These are phyloP conservation scores for Hortiboletus flavorubellus DNA, from an alignment of 768 basidiomycete species.

Conservation along the genomic window DNA sequence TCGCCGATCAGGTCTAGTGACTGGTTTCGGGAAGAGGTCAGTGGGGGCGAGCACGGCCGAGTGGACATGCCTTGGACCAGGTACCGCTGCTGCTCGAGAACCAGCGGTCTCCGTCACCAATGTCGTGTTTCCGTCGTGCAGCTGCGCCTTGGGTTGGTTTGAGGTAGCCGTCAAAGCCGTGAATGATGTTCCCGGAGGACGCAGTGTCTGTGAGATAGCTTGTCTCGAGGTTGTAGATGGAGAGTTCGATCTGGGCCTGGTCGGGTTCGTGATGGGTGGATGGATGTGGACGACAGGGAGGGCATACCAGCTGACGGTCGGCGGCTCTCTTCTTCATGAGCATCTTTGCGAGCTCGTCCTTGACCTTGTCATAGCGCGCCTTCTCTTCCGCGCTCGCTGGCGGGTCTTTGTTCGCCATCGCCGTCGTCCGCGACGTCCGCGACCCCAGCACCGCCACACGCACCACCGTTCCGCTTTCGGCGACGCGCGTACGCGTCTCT, in stretches of 20 bases:
- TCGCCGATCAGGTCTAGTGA: constrained; percentile 75
- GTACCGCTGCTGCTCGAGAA: constrained; percentile 83
- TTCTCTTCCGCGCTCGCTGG: constrained; percentile 62
- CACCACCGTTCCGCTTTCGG: constrained; percentile 24
- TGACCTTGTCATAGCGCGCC: constrained; percentile 65
- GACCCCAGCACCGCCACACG: not conserved
- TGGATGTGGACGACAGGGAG: not conserved
- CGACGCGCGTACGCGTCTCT: constrained; percentile 21
- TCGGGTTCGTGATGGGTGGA: not conserved
- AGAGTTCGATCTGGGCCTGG: constrained; percentile 73
- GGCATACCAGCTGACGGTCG: constrained; percentile 73
- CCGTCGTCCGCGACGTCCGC: not conserved
- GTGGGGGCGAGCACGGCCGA: not conserved
- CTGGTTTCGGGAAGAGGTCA: constrained; percentile 36
- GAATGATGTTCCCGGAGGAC: constrained; percentile 83
- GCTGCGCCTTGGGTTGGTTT: constrained; percentile 59
- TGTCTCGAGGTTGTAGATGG: constrained; percentile 76
- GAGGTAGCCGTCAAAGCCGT: constrained; percentile 83
- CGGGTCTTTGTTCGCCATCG: constrained; percentile 39
- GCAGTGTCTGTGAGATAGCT: constrained; percentile 77
- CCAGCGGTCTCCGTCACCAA: constrained; percentile 72
- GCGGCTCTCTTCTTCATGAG: constrained; percentile 69
- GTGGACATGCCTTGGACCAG: constrained; percentile 56
- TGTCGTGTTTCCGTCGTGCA: constrained; percentile 64
- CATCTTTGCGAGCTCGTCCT: constrained; percentile 71